phyloP scores from a whole-genome alignment of 2,329 filamentous ascomycete species.

The Pseudohalonectria lignicola region DNA sequence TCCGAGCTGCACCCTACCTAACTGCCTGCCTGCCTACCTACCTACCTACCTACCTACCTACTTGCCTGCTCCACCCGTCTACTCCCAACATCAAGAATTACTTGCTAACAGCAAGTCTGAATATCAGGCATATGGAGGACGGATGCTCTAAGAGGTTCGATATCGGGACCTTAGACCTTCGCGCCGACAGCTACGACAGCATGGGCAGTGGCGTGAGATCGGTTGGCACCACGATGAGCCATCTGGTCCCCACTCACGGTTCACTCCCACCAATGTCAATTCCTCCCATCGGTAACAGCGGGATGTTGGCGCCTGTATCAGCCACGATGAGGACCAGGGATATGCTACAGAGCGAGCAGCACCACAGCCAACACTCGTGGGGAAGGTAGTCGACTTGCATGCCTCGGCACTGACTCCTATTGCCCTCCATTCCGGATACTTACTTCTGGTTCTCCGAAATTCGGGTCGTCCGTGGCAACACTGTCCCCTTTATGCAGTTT shows the following conservation, averaged over 20 bases:
- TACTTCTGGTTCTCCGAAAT: too few species aligned
- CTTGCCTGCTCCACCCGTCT: too few species aligned
- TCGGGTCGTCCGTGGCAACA: too few species aligned
- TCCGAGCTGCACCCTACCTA: neutral
- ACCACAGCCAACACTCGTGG: too few species aligned
- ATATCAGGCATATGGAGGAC: conserved; percentile 68
- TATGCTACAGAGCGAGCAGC: conserved; percentile 5
- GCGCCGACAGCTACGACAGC: conserved; percentile 18
- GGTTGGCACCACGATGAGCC: conserved; percentile 11
- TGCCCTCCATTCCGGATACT: too few species aligned
- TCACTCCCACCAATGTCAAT: conserved; percentile 17
- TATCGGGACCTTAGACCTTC: conserved; percentile 38
- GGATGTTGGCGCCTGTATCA: conserved; percentile 10
- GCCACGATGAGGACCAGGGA: conserved; percentile 12
- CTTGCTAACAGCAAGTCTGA: too few species aligned
- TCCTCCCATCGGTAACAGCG: conserved; percentile 13
- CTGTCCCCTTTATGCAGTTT: too few species aligned
- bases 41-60: too few species aligned
- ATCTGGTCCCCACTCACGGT: conserved; percentile 9
- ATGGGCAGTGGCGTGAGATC: conserved; percentile 3
- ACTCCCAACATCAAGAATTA: neutral
- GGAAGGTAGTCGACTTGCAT: too few species aligned
- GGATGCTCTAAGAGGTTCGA: conserved; percentile 61
- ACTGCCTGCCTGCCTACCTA: too few species aligned
- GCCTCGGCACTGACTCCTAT: too few species aligned